Percentiles rank a stretch among this genome's conserved stretches.
phyloP scores from a whole-genome alignment of 352 stramenopile species.

The Phytophthora hibernalis region DNA sequence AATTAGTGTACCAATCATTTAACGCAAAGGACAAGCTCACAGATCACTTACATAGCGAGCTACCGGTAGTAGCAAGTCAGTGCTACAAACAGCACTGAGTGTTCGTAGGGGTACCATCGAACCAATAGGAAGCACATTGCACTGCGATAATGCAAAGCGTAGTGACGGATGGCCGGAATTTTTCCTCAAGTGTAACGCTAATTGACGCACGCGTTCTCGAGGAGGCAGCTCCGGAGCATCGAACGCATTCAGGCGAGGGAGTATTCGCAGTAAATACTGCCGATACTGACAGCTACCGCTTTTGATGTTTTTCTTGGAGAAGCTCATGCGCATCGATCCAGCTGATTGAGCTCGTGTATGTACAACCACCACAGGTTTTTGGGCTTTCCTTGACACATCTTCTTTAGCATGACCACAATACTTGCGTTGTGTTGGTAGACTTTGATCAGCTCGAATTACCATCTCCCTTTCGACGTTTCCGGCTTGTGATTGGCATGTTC shows the following conservation, averaged over 20 bases:
- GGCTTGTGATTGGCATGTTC: background rate
- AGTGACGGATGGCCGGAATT: slow-evolving; percentile 57
- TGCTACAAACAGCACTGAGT: slow-evolving; percentile 43
- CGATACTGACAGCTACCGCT: slow-evolving; percentile 40
- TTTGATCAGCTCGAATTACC: slow-evolving; percentile 1
- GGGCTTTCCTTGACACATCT: slow-evolving; percentile 8
- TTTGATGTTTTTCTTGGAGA: slow-evolving; percentile 45
- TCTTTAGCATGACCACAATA: slow-evolving; percentile 5
- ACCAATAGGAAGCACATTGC: slow-evolving; percentile 47
- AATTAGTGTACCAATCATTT: background rate
- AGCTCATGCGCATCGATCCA: slow-evolving; percentile 36
- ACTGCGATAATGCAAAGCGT: slow-evolving; percentile 58
- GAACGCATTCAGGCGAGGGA: slow-evolving; percentile 29
- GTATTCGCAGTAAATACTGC: slow-evolving; percentile 39
- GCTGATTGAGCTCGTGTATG: slow-evolving; percentile 39
- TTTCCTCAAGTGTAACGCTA: slow-evolving; percentile 49
- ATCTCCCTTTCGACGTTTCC: background rate
- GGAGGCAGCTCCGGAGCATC: slow-evolving; percentile 11
- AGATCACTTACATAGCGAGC: slow-evolving; percentile 50
- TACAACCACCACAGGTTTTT: slow-evolving; percentile 34
- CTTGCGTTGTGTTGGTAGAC: background rate
- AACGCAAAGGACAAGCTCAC: background rate
- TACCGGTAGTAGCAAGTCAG: slow-evolving; percentile 45
- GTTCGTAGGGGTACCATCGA: slow-evolving; percentile 40
- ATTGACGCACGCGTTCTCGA: slow-evolving; percentile 42